A percentile compares a stretch with the other conserved stretches of the same genome.
Evolutionary conservation across 345 rosid genomes (phyloP).

Genomic region (sweet orange (Citrus sinensis)): DNA sequence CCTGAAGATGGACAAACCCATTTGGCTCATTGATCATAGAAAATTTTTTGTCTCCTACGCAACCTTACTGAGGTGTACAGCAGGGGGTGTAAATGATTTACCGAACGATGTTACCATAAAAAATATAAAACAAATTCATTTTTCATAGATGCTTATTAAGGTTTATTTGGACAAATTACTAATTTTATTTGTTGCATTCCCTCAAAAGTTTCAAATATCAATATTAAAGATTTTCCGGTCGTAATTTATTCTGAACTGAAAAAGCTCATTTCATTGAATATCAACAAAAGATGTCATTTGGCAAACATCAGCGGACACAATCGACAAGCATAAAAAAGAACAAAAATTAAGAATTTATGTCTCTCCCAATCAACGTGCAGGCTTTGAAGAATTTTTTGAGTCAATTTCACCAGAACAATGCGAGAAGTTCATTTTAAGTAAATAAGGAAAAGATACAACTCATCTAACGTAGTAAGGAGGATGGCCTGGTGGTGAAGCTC

Average conservation of each 20-base stretch:
- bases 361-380: neutral
- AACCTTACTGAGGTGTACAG: too few species aligned
- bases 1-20: neutral
- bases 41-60: too few species aligned
- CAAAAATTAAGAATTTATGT: neutral
- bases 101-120: too few species aligned
- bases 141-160: neutral
- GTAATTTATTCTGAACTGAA: neutral
- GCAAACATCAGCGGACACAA: neutral
- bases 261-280: neutral
- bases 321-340: neutral
- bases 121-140: too few species aligned
- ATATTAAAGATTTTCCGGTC: neutral
- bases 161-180: neutral
- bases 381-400: neutral
- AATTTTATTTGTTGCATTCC: neutral
- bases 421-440: neutral
- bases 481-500: conserved; percentile 34
- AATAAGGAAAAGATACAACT: neutral
- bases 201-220: neutral
- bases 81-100: too few species aligned
- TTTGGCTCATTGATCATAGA: neutral
- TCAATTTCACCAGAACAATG: conserved; percentile 7
- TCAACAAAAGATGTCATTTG: neutral
- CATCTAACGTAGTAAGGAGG: conserved; percentile 41